These are phyloP conservation scores for Verbascum thapsus DNA, from an alignment of 257 asterid genomes.

Conservation along the genomic window DNA sequence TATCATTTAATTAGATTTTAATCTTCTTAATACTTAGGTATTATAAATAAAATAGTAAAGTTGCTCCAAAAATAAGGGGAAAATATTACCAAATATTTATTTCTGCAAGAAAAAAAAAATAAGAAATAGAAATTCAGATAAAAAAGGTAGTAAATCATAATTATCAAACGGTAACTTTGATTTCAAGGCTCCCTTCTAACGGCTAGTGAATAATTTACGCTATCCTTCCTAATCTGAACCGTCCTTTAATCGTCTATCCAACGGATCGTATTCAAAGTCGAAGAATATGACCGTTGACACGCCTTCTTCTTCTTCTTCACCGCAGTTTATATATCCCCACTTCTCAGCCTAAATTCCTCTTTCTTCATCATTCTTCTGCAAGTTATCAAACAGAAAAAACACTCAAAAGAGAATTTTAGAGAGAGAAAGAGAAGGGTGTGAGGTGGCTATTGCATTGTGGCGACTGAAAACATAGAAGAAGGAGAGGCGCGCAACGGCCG, in stretches of 20 bases:
- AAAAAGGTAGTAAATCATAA: slow-evolving; percentile 20
- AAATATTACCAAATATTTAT: background rate
- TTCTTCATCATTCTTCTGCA: slow-evolving; percentile 1
- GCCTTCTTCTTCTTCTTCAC: no score
- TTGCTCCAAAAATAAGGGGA: background rate
- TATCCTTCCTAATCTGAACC: slow-evolving; percentile 30
- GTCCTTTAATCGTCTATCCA: slow-evolving; percentile 32
- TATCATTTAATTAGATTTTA: no score
- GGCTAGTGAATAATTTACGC: slow-evolving; percentile 46
- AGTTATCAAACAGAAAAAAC: background rate
- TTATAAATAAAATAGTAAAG: no score
- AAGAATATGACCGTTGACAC: slow-evolving; percentile 61
- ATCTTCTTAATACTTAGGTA: no score
- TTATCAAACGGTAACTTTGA: slow-evolving; percentile 34
- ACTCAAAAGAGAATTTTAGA: background rate
- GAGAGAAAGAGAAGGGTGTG: slow-evolving; percentile 7
- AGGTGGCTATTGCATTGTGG: slow-evolving; percentile 47
- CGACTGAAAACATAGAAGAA: slow-evolving; percentile 49
- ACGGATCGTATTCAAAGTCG: slow-evolving; percentile 34
- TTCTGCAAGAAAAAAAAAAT: background rate
- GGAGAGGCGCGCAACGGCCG: slow-evolving; percentile 71
- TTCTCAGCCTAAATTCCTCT: slow-evolving; percentile 1
- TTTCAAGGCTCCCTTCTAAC: slow-evolving; percentile 27
- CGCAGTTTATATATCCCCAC: slow-evolving; percentile 19
- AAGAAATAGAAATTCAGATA: background rate